phyloP scores from a whole-genome alignment of 495 filamentous ascomycete genomes.

The Hypoxylon rickii region DNA sequence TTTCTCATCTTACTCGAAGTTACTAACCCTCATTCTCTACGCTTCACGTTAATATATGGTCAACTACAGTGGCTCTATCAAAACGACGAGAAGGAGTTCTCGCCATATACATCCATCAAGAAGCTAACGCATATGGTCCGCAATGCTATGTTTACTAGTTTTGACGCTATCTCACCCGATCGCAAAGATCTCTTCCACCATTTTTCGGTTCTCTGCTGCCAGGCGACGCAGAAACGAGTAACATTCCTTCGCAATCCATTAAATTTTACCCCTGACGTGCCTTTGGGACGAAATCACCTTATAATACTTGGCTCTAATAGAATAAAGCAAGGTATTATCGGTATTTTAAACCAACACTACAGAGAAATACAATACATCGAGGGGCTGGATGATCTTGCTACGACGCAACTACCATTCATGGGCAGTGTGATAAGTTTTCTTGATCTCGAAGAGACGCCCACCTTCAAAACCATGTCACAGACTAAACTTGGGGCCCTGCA shows the following conservation, averaged over 20 bases:
- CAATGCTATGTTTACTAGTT: no score
- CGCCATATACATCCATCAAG: not conserved
- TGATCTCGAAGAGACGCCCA: not conserved
- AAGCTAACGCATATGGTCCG: not conserved
- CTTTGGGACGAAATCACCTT: constrained; percentile 51
- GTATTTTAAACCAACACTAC: not conserved
- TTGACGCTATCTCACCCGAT: no score
- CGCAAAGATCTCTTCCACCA: no score
- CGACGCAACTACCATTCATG: no score
- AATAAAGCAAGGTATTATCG: not conserved
- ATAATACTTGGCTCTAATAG: constrained; percentile 27
- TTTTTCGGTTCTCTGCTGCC: no score
- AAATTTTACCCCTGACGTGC: constrained; percentile 40
- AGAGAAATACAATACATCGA: no score
- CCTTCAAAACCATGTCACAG: not conserved
- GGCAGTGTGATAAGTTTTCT: not conserved
- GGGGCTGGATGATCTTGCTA: not conserved
- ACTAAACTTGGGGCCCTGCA: not conserved
- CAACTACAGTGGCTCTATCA: constrained; percentile 48
- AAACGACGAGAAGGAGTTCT: constrained; percentile 24
- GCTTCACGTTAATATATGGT: constrained; percentile 41
- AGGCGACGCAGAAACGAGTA: no score
- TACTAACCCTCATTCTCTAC: constrained; percentile 25
- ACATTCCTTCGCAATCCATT: no score
- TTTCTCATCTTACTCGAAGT: constrained; percentile 42